Percentiles rank a stretch among this genome's conserved stretches.
Conservation (phyloP, 225 moss, liverwort and hornwort genomes). For the Antitrichia curtipendula region DNA sequence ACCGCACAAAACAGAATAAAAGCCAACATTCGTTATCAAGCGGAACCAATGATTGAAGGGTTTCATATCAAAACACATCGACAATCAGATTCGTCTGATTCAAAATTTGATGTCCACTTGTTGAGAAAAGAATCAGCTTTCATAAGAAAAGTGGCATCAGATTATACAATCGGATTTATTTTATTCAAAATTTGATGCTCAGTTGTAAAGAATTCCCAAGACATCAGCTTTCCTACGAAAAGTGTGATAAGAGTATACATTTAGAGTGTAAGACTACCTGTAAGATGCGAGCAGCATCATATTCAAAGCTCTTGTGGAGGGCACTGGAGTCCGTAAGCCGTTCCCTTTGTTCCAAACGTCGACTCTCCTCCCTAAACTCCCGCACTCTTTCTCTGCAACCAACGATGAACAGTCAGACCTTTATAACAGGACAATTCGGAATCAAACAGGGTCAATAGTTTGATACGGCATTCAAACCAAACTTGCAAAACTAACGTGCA, state of each 20-base stretch:
- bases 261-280: slow-evolving; percentile 31
- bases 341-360: slow-evolving; percentile 81
- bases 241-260: not conserved
- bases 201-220: not conserved
- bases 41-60: too few species aligned
- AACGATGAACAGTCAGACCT: not conserved
- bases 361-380: slow-evolving; percentile 89
- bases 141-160: not conserved
- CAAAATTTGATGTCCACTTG: not conserved
- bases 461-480: not conserved
- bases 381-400: slow-evolving; percentile 64
- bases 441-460: not conserved
- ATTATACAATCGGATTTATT: not conserved
- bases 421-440: not conserved
- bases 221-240: not conserved
- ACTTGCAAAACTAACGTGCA: not conserved
- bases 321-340: slow-evolving; percentile 65
- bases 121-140: not conserved
- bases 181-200: not conserved
- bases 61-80: not conserved
- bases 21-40: too few species aligned
- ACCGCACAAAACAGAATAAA: not conserved
- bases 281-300: slow-evolving; percentile 79
- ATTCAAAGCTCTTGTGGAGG: slow-evolving; percentile 78
- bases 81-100: not conserved